These are phyloP conservation scores for Acer campestre DNA, from an alignment of 345 rosid species.

Conservation along the genomic window DNA sequence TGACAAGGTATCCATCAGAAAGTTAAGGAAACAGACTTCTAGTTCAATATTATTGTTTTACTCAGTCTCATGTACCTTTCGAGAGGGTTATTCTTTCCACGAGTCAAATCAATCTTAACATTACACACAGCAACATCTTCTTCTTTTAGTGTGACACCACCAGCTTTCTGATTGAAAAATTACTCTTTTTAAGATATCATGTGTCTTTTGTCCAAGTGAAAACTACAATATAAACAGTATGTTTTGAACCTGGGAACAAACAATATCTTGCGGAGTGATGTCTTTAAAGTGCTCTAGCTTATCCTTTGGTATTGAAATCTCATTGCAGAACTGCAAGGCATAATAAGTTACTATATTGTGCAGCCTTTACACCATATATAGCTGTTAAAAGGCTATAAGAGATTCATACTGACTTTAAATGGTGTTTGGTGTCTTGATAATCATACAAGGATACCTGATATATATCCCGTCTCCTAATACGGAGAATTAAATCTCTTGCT, in stretches of 20 bases:
- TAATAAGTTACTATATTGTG: not conserved
- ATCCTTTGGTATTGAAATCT: slow-evolving; percentile 48
- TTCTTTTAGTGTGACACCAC: slow-evolving; percentile 35
- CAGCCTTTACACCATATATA: not conserved
- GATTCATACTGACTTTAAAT: not conserved
- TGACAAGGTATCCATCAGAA: slow-evolving; percentile 3
- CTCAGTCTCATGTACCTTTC: slow-evolving; percentile 34
- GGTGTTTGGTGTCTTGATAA: not conserved
- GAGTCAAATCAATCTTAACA: slow-evolving; percentile 52
- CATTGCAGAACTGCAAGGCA: slow-evolving; percentile 50
- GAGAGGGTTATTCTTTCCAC: slow-evolving; percentile 48
- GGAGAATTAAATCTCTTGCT: slow-evolving; percentile 57
- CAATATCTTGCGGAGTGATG: slow-evolving; percentile 48
- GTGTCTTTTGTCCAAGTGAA: slow-evolving; percentile 10
- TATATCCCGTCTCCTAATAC: slow-evolving; percentile 57
- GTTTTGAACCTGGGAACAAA: slow-evolving; percentile 52
- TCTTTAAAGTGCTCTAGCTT: slow-evolving; percentile 43
- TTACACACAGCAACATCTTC: slow-evolving; percentile 51
- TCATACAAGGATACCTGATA: slow-evolving; percentile 48
- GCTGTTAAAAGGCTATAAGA: not conserved
- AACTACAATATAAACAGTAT: not conserved
- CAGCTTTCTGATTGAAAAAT: slow-evolving; percentile 31
- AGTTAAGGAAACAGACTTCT: not conserved
- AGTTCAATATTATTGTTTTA: not conserved
- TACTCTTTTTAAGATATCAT: slow-evolving; percentile 12